phyloP scores from a whole-genome alignment of 2,329 filamentous ascomycete species.

The Ophiostoma populinum region DNA sequence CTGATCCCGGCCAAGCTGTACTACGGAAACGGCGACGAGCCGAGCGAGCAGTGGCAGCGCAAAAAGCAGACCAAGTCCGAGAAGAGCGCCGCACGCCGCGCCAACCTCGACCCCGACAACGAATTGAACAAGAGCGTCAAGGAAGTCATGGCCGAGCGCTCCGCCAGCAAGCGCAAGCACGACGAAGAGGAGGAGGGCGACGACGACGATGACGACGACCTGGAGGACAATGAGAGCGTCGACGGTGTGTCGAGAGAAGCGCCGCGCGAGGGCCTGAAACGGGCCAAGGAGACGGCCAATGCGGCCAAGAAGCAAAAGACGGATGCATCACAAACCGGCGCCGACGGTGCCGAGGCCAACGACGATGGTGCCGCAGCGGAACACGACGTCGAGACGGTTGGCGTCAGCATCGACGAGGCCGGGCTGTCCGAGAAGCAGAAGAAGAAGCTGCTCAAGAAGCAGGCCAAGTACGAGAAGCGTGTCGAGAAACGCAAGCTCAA shows the following conservation, averaged over 20 bases:
- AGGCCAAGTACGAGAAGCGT: slow-evolving; percentile 33
- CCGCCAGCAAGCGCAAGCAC: slow-evolving; percentile 62
- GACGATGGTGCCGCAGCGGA: slow-evolving; percentile 3
- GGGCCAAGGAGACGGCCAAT: slow-evolving; percentile 20
- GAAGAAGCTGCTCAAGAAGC: slow-evolving; percentile 30
- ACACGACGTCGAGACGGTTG: slow-evolving; percentile 13
- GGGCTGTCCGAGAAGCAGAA: slow-evolving; percentile 28
- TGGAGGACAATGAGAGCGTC: slow-evolving; percentile 26
- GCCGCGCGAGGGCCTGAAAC: slow-evolving; percentile 47
- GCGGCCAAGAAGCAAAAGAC: slow-evolving; percentile 33
- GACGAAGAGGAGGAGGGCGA: slow-evolving; percentile 19
- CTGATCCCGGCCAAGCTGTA: slow-evolving; percentile 83
- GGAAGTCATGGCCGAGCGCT: slow-evolving; percentile 63
- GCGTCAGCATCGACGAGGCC: slow-evolving; percentile 9
- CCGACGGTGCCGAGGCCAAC: slow-evolving; percentile 7
- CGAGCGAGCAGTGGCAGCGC: slow-evolving; percentile 76
- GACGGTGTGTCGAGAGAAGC: slow-evolving; percentile 37
- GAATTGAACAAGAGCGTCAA: slow-evolving; percentile 66
- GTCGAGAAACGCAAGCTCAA: slow-evolving; percentile 29
- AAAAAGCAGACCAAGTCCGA: slow-evolving; percentile 94
- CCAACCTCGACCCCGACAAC: slow-evolving; percentile 82
- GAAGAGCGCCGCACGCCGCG: slow-evolving; percentile 37
- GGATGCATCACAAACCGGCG: too few relatives aligned
- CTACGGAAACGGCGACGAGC: slow-evolving; percentile 72
- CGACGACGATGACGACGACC: slow-evolving; percentile 27